Percentiles rank a stretch among this genome's conserved stretches.
Conservation (phyloP, 75 land plant species). For the Azolla pinnata region DNA sequence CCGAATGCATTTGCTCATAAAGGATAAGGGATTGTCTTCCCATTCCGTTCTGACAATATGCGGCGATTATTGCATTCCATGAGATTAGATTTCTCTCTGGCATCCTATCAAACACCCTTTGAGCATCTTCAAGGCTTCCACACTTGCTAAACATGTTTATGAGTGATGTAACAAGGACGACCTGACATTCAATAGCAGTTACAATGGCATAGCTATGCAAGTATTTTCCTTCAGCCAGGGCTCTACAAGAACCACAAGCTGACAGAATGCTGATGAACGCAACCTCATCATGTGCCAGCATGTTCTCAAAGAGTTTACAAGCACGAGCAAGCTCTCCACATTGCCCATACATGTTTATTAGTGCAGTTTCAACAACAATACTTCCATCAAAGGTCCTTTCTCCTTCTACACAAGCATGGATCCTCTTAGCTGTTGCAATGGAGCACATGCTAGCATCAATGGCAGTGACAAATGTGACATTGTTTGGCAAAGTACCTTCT, state of each 20-base stretch:
- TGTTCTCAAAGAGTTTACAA: constrained; percentile 18
- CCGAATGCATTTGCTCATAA: constrained; percentile 20
- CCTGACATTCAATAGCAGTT: constrained; percentile 26
- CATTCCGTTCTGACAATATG: constrained; percentile 35
- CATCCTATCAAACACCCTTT: constrained; percentile 38
- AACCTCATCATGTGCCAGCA: constrained; percentile 33
- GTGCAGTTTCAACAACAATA: constrained; percentile 10
- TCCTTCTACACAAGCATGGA: constrained; percentile 8
- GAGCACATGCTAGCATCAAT: constrained; percentile 54
- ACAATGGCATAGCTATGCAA: constrained; percentile 27
- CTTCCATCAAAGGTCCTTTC: constrained; percentile 2
- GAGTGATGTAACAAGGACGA: constrained; percentile 53
- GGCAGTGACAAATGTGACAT: constrained; percentile 31
- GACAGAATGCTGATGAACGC: constrained; percentile 43
- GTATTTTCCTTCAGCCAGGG: constrained; percentile 13
- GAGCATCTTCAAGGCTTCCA: constrained; percentile 21
- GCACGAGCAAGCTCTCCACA: constrained; percentile 15
- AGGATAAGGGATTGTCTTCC: constrained; percentile 15
- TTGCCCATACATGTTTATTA: constrained; percentile 26
- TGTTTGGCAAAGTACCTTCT: constrained; percentile 23
- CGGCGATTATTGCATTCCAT: constrained; percentile 41
- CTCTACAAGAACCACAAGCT: constrained; percentile 18
- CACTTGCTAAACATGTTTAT: constrained; percentile 37
- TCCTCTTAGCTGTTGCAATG: constrained; percentile 4
- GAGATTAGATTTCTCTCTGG: constrained; percentile 40